Conservation (phyloP, 2,329 filamentous ascomycete genomes). For the Aspergillus sp. region DNA sequence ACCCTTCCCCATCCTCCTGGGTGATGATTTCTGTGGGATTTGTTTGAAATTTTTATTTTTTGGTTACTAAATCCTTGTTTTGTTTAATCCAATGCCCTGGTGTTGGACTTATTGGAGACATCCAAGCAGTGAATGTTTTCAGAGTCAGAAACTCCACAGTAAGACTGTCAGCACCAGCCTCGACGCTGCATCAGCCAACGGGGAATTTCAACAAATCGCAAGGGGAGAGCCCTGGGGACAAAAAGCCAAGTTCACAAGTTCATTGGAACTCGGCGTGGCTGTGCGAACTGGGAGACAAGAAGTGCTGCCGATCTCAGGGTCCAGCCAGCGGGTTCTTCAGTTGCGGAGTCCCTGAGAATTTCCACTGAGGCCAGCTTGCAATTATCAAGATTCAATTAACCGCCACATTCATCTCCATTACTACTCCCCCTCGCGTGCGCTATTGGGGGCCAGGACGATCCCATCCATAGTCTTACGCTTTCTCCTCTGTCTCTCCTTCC, state of each 20-base stretch:
- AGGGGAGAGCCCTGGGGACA: background rate
- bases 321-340: background rate
- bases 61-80: too few relatives aligned
- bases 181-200: background rate
- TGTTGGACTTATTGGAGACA: too few relatives aligned
- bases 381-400: constrained; percentile 9
- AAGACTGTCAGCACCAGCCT: background rate
- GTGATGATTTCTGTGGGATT: too few relatives aligned
- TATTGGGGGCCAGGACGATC: constrained; percentile 1
- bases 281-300: background rate
- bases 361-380: constrained; percentile 29
- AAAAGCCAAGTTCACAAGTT: too few relatives aligned
- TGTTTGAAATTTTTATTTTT: too few relatives aligned
- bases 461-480: background rate
- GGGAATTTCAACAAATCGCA: background rate
- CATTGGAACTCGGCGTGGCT: background rate
- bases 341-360: constrained; percentile 1
- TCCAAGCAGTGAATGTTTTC: background rate
- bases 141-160: background rate
- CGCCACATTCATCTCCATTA: background rate
- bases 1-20: too few relatives aligned
- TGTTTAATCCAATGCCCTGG: too few relatives aligned
- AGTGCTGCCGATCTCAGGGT: constrained; percentile 1
- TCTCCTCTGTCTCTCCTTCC: constrained; percentile 6
- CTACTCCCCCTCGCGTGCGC: constrained; percentile 14